Conservation (phyloP, 176 grass and related monocot genomes). For the Carex parvula region DNA sequence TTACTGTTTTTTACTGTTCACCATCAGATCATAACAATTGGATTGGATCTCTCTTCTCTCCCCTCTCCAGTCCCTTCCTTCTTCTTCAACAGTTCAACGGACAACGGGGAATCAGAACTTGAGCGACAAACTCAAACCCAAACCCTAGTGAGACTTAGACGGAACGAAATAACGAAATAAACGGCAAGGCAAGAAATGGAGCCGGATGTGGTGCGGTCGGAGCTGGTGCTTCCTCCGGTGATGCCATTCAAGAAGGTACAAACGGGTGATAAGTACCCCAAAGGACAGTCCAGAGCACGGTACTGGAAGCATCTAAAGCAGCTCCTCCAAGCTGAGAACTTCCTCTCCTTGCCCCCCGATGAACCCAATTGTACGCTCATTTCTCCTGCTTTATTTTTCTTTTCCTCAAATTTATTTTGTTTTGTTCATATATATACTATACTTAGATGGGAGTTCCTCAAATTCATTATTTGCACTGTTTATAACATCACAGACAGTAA, state of each 20-base stretch:
- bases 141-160: not conserved
- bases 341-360: slow-evolving; percentile 41
- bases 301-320: slow-evolving; percentile 96
- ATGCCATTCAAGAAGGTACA: slow-evolving; percentile 87
- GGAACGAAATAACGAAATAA: not conserved
- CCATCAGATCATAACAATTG: no score
- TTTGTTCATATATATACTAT: not conserved
- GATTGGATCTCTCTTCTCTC: no score
- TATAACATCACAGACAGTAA: not conserved
- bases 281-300: slow-evolving; percentile 83
- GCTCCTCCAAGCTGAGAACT: slow-evolving; percentile 74
- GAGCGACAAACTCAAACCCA: not conserved
- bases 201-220: slow-evolving; percentile 49
- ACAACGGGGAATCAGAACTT: not conserved
- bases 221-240: slow-evolving; percentile 58
- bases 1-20: no score
- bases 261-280: slow-evolving; percentile 89
- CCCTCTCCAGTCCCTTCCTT: no score
- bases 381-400: not conserved
- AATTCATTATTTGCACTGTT: not conserved
- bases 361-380: slow-evolving; percentile 60
- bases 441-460: not conserved
- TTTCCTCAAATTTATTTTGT: not conserved
- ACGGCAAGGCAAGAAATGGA: slow-evolving; percentile 45
- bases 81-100: not conserved